Evolutionary conservation across 148 eudicot genomes (phyloP).

Genomic region (Nepenthes gracilis): DNA sequence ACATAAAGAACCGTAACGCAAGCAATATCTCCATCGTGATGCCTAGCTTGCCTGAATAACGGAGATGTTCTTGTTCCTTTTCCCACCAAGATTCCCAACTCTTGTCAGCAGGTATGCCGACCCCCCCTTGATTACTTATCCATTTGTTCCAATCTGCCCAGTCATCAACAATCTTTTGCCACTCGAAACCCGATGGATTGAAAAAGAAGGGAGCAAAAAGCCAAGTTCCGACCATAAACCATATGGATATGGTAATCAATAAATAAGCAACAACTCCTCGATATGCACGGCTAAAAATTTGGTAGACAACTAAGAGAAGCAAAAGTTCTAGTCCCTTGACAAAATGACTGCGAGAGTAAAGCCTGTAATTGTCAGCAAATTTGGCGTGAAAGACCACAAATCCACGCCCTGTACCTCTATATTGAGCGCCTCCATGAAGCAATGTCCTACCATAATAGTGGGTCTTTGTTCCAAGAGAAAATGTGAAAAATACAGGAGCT

Average conservation of each 20-base stretch:
- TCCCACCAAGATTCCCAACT: slow-evolving; percentile 95
- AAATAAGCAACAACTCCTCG: slow-evolving; percentile 35
- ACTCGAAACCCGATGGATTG: slow-evolving; percentile 71
- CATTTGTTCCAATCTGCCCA: slow-evolving; percentile 73
- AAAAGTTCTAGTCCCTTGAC: slow-evolving; percentile 63
- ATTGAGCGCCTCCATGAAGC: slow-evolving; percentile 77
- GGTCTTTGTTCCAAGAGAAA: slow-evolving; percentile 63
- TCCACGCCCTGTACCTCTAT: slow-evolving; percentile 68
- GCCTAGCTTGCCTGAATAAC: slow-evolving; percentile 41
- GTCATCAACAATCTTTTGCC: slow-evolving; percentile 75
- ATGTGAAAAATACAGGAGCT: slow-evolving; percentile 65
- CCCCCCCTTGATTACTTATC: slow-evolving; percentile 62
- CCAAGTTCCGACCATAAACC: slow-evolving; percentile 75
- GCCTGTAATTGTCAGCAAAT: slow-evolving; percentile 59
- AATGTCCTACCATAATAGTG: slow-evolving; percentile 65
- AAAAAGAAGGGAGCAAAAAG: slow-evolving; percentile 70
- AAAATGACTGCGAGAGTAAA: slow-evolving; percentile 66
- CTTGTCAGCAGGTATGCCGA: slow-evolving; percentile 52
- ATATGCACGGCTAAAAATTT: slow-evolving; percentile 37
- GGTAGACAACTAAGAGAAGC: slow-evolving; percentile 53
- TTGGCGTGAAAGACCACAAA: slow-evolving; percentile 72
- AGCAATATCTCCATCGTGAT: slow-evolving; percentile 41
- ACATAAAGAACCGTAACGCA: slow-evolving; percentile 50
- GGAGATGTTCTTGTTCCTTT: slow-evolving; percentile 54
- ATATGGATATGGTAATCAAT: slow-evolving; percentile 40